Evolutionary conservation across 1,284 basidiomycete species (phyloP).

Genomic region (Ustilago lituana): DNA sequence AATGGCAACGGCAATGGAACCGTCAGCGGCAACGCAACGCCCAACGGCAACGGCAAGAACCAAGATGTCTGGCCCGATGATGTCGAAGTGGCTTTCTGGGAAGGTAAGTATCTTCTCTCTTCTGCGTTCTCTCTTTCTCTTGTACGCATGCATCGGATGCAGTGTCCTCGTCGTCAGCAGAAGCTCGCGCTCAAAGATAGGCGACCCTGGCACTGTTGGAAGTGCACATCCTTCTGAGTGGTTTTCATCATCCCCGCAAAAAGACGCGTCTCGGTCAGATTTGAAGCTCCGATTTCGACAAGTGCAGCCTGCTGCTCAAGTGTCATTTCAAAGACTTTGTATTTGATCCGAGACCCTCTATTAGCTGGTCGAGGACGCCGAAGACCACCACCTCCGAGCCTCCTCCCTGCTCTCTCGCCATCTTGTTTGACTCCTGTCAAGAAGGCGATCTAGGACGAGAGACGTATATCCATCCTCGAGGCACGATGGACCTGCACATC

Average conservation of each 20-base stretch:
- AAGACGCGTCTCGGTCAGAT: constrained; percentile 31
- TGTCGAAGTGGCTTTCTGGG: constrained; percentile 69
- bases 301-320: constrained; percentile 6
- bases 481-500: neutral
- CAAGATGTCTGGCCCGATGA: constrained; percentile 69
- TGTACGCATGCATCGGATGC: neutral
- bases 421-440: no score
- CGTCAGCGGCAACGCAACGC: constrained; percentile 13
- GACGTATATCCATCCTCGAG: no score
- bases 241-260: neutral
- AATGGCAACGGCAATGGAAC: constrained; percentile 9
- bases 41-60: constrained; percentile 57
- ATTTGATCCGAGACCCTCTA: neutral
- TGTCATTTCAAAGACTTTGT: constrained; percentile 9
- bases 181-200: neutral
- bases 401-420: neutral
- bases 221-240: no score
- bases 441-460: no score
- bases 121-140: neutral
- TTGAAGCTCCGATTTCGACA: constrained; percentile 23
- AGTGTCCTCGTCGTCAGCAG: neutral
- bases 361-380: constrained; percentile 21
- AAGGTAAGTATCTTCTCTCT: constrained; percentile 54
- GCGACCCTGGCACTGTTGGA: constrained; percentile 21
- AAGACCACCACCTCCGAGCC: constrained; percentile 24